phyloP scores from a whole-genome alignment of 192 early-diverging fungal genomes.

The Blastocladiella britannica region DNA sequence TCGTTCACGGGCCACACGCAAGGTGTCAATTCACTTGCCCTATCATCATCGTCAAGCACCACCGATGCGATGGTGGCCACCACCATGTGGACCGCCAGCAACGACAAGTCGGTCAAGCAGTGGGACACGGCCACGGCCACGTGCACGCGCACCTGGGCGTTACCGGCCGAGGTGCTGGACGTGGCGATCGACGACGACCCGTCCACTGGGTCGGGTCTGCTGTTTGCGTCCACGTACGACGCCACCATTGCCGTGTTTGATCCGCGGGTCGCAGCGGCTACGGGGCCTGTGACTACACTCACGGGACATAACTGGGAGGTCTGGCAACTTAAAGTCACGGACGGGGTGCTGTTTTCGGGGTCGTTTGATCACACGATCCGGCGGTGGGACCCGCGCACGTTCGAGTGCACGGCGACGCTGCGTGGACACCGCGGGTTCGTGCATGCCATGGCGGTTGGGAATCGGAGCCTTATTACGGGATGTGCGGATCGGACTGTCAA shows the following conservation, averaged over 20 bases:
- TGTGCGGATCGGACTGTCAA: conserved; percentile 29
- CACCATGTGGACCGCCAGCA: conserved; percentile 12
- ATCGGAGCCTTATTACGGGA: conserved; percentile 19
- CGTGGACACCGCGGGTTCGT: conserved; percentile 28
- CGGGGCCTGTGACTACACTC: conserved; percentile 14
- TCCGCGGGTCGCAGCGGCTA: conserved; percentile 10
- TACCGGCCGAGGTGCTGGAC: conserved; percentile 26
- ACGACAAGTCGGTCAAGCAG: conserved; percentile 14
- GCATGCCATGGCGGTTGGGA: conserved; percentile 23
- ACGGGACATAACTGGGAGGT: conserved; percentile 42
- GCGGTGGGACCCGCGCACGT: conserved; percentile 20
- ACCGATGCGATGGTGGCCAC: conserved; percentile 16
- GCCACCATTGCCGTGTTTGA: conserved; percentile 28
- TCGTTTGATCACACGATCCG: conserved; percentile 28
- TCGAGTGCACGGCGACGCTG: conserved; percentile 19
- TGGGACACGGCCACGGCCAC: conserved; percentile 29
- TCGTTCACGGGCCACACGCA: conserved; percentile 30
- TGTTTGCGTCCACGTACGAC: conserved; percentile 33
- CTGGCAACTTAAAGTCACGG: conserved; percentile 29
- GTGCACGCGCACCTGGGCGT: conserved; percentile 18
- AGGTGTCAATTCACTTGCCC: conserved; percentile 26
- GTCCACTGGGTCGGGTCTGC: conserved; percentile 9
- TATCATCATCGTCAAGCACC: too few species aligned
- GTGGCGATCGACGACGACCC: conserved; percentile 20
- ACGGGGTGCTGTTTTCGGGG: conserved; percentile 21